Evolutionary conservation across 306 rosid genomes (phyloP), one percentile per base, ranked within the genome.

Genomic region (Medicago arabica): DNA sequence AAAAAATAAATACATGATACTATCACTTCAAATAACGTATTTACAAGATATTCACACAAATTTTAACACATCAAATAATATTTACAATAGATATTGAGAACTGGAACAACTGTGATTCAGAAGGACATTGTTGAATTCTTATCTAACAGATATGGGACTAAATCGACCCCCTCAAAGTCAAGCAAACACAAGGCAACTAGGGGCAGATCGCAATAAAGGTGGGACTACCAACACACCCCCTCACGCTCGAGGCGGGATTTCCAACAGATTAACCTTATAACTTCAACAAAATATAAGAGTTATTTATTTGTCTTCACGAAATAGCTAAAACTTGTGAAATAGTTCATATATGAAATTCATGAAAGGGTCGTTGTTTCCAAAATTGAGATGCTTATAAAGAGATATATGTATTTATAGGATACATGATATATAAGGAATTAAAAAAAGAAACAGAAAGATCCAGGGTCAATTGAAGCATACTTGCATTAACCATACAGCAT

Each of bases 401-500:
- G n/a, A n/a, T n/a, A 54, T 51, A 47, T 40, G 5, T 43, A 10
- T 58, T 23, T 41, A 64, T 46, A 21, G 17, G 57, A 65, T 39
- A 49, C 2, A 21, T 40, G 67, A 16, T 69, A 23, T 8, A 18
- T 15, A 65, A 43, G 53, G 44, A 72, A 69, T 57, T 51, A 44
- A 55, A 72, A 72, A 14, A 18, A 38, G 41, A 75, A 76, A 78
- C n/a, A 15, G 61, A 67, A 15, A 59, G 47, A 64, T 66, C 67
- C 14, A 9, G 40, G 67, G 73, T 69, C 72, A 66, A 85, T 58
- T 75, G 83, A 77, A 84, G 67, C 91, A 60, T 94, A 94, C 98
- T 86, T 94, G 98, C 98, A 94, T 94, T 77, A 94, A 85, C 98
- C 98, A 94, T 75, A 94, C 96, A n/a, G 98, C 97, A 85, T 91